Base-by-base conservation (phyloP, 495 filamentous ascomycete genomes). In the Xylaria grammica region DNA sequence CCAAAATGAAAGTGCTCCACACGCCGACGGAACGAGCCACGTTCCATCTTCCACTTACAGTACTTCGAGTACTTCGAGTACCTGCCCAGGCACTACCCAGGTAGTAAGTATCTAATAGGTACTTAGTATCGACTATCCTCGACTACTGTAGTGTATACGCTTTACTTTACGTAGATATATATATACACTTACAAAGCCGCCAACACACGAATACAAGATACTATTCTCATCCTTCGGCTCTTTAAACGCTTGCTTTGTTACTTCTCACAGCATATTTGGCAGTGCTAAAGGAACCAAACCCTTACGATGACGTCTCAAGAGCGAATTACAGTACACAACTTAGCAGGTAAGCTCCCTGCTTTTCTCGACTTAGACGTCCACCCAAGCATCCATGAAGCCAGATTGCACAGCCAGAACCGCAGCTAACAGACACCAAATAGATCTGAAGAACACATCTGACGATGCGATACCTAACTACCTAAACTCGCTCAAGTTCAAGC, bases 371-470 rank as follows among this genome's bases (percentile, higher is more conserved):
- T 36, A 48, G 29, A 62, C 63, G 32, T 15, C 42, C 51, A 34
- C 8, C 22, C 29, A 19, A 38, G 26, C 30, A 60, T 13, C 34
- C 44, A 45, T 4, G 44, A 26, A 13, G 17, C 20, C 24, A 42
- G 24, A 60, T 29, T 9, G 20, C 22, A 19, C 15, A 17, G 27
- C 17, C 44, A 51, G 32, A 65, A 50, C 62, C 42, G 53, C 64
- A 60, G 53, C 69, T 67, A 65, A 71, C 66, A 57, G 11, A 49
- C 32, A 38, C 52, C 61, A 29, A 38, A 7, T 71, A 97, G 95
- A 97, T 74, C 89, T 99, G 61, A 98, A 98, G 78, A 96, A 96
- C 75, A 96, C 93, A 20, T 91, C 89, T 71, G 95, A 99, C 82
- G 95, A 99, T 72, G 91, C 93, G 60, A 87, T 99, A 51, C 85